phyloP scores from a whole-genome alignment of 768 basidiomycete genomes.

The Hemileccinum impolitum region DNA sequence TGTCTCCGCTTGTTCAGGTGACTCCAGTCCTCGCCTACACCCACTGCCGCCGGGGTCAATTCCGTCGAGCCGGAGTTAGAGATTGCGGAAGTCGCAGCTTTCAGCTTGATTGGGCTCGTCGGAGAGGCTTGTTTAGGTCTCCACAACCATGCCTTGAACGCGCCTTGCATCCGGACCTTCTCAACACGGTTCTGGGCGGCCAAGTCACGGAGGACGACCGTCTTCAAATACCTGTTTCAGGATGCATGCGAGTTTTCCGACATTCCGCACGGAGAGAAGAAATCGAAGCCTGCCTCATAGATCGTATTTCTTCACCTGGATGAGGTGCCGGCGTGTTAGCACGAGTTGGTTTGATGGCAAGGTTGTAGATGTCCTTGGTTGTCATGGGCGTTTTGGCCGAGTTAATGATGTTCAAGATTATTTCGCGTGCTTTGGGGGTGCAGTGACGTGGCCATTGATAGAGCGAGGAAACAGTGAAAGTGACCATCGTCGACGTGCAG shows the following conservation, averaged over 20 bases:
- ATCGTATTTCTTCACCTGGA: constrained; percentile 49
- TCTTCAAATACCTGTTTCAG: constrained; percentile 51
- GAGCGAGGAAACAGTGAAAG: constrained; percentile 12
- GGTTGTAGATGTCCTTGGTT: constrained; percentile 27
- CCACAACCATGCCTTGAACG: constrained; percentile 44
- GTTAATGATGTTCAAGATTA: constrained; percentile 20
- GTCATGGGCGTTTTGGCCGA: constrained; percentile 21
- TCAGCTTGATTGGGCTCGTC: constrained; percentile 1
- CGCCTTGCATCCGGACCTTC: constrained; percentile 35
- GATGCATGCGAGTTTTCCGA: neutral
- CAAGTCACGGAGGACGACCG: constrained; percentile 46
- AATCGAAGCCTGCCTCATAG: constrained; percentile 41
- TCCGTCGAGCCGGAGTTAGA: neutral
- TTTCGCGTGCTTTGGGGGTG: constrained; percentile 20
- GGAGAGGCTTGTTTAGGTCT: constrained; percentile 5
- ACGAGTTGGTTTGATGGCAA: constrained; percentile 14
- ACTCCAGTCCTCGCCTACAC: constrained; percentile 43
- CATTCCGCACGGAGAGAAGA: neutral
- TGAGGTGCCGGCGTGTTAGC: constrained; percentile 33
- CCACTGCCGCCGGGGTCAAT: constrained; percentile 27
- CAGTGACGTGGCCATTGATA: constrained; percentile 22
- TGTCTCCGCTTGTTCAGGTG: constrained; percentile 58
- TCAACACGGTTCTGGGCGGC: constrained; percentile 40
- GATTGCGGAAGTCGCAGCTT: neutral
- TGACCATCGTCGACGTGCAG: neutral